These are phyloP conservation scores for Fusarium sp. DNA, from an alignment of 2,329 filamentous ascomycete genomes.

Conservation along the genomic window DNA sequence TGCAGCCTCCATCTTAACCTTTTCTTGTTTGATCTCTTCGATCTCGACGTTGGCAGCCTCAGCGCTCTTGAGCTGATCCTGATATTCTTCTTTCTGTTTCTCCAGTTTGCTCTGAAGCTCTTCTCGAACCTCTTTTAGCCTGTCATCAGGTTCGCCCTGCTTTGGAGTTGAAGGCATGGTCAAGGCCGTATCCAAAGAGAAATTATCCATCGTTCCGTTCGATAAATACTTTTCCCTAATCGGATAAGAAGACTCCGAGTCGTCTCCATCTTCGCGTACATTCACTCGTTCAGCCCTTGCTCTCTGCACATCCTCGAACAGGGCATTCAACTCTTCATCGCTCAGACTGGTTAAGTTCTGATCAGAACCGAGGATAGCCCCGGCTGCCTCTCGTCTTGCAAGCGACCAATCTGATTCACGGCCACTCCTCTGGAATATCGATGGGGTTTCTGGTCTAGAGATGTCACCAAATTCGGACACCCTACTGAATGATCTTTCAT, in stretches of 20 bases:
- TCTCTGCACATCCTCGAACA: constrained; percentile 94
- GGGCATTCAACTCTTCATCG: constrained; percentile 91
- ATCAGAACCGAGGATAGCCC: constrained; percentile 87
- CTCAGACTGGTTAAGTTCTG: constrained; percentile 91
- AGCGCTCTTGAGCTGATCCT: constrained; percentile 79
- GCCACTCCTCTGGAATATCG: constrained; percentile 71
- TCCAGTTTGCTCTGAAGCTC: constrained; percentile 88
- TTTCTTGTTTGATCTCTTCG: constrained; percentile 86
- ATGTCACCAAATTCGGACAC: constrained; percentile 80
- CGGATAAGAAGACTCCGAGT: constrained; percentile 92
- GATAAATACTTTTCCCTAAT: constrained; percentile 95
- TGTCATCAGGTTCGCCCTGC: constrained; percentile 80
- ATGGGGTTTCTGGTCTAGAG: constrained; percentile 83
- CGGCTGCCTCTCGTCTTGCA: constrained; percentile 91
- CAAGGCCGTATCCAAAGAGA: constrained; percentile 91
- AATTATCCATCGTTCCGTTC: constrained; percentile 93
- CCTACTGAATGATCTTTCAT: constrained; percentile 85
- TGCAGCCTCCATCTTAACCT: constrained; percentile 84
- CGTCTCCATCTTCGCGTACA: constrained; percentile 84
- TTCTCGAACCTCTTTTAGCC: constrained; percentile 78
- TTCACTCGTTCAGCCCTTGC: constrained; percentile 82
- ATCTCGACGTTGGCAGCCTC: constrained; percentile 82
- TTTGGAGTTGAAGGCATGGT: constrained; percentile 95
- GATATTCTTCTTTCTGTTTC: constrained; percentile 84
- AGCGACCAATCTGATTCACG: constrained; percentile 95